Evolutionary conservation across 2,329 filamentous ascomycete genomes (phyloP).

Genomic region (Epichloe scottii): DNA sequence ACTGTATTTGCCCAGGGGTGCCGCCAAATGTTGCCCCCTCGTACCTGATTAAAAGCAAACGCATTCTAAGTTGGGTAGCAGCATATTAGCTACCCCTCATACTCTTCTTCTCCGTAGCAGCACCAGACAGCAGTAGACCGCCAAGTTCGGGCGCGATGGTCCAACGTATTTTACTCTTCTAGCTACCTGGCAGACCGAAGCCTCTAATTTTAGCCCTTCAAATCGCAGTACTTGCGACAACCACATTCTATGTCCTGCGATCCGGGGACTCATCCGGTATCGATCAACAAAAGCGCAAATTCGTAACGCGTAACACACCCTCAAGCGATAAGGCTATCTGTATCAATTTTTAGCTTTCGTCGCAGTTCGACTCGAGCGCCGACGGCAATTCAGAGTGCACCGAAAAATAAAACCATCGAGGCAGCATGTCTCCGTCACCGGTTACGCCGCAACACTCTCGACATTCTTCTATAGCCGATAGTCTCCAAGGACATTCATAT

Average conservation of each 20-base stretch:
- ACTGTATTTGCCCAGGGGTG: too few species aligned
- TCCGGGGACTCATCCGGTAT: background rate
- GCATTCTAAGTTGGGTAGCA: too few species aligned
- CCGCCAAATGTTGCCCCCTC: too few species aligned
- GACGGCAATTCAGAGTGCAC: background rate
- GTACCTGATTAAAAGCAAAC: too few species aligned
- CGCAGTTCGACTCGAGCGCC: background rate
- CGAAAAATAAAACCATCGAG: background rate
- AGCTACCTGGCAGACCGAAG: background rate
- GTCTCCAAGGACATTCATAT: slow-evolving; percentile 31
- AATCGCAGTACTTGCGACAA: background rate
- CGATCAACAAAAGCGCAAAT: background rate
- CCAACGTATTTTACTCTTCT: too few species aligned
- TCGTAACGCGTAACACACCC: background rate
- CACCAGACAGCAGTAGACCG: background rate
- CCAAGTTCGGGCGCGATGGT: too few species aligned
- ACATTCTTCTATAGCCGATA: slow-evolving; percentile 42
- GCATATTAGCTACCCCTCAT: too few species aligned
- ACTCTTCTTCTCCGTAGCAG: too few species aligned
- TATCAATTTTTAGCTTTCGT: background rate
- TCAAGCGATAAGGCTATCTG: background rate
- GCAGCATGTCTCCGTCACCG: slow-evolving; percentile 5
- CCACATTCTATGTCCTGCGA: background rate
- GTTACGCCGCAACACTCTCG: slow-evolving; percentile 46
- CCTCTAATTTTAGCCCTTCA: background rate